Conservation (phyloP, 352 stramenopile species). For the Phytophthora tentaculata region DNA sequence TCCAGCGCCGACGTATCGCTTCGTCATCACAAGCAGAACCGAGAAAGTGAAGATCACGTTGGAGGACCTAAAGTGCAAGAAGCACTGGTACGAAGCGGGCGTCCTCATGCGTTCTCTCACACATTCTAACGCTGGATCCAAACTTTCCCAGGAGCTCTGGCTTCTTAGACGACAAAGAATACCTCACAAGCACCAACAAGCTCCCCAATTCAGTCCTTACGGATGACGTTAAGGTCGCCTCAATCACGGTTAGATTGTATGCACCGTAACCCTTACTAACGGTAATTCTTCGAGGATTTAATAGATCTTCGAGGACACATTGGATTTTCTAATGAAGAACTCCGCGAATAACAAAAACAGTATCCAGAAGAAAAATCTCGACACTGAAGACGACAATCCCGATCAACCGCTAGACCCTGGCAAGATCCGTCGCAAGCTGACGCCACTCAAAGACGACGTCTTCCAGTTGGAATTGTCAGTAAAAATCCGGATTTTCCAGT, state of each 20-base stretch:
- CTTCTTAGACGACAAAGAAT: constrained; percentile 15
- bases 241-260: too few species aligned
- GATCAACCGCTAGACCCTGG: neutral
- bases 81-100: constrained; percentile 5
- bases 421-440: constrained; percentile 1
- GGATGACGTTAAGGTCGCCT: constrained; percentile 12
- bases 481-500: constrained; percentile 16
- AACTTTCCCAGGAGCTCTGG: neutral
- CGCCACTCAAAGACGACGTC: neutral
- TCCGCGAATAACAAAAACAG: neutral
- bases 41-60: constrained; percentile 12
- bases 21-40: neutral
- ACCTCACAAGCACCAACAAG: constrained; percentile 14
- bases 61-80: constrained; percentile 18
- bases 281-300: too few species aligned
- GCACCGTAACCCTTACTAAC: too few species aligned
- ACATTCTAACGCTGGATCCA: neutral
- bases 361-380: neutral
- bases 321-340: constrained; percentile 20
- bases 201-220: constrained; percentile 2
- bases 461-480: constrained; percentile 4
- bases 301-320: constrained; percentile 15
- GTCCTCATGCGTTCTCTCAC: too few species aligned
- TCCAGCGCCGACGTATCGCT: constrained; percentile 14
- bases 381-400: neutral